phyloP scores from a whole-genome alignment of 2,329 filamentous ascomycete species.

The Cryphonectria nitschkei region DNA sequence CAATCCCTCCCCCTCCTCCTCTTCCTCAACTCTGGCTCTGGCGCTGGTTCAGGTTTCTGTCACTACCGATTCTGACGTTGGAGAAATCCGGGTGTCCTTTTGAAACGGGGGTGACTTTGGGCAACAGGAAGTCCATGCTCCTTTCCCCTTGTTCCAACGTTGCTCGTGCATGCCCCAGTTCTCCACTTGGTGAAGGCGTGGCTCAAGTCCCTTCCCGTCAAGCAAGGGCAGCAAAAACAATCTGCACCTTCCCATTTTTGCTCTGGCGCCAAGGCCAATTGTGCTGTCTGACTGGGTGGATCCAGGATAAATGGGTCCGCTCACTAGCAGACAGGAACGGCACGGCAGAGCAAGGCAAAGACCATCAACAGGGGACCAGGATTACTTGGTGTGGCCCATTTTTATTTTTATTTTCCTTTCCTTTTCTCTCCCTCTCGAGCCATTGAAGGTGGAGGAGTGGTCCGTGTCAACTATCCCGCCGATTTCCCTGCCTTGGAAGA shows the following conservation, averaged over 20 bases:
- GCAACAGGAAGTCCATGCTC: constrained; percentile 6
- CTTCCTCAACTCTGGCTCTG: neutral
- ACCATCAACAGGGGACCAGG: neutral
- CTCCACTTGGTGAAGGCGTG: constrained; percentile 8
- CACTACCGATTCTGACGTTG: neutral
- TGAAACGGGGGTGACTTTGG: constrained; percentile 1
- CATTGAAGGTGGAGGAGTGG: neutral
- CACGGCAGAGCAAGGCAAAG: constrained; percentile 19
- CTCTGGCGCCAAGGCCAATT: neutral
- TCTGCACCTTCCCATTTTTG: constrained; percentile 6
- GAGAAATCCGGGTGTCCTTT: neutral
- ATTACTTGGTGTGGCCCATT: neutral
- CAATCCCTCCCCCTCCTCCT: neutral
- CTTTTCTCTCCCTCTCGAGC: neutral
- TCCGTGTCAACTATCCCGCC: constrained; percentile 5
- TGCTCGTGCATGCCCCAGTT: neutral
- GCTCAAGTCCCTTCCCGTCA: constrained; percentile 7
- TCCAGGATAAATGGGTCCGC: neutral
- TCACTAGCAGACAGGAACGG: constrained; percentile 20
- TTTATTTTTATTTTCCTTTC: neutral
- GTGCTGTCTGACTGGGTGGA: neutral
- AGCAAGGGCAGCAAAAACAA: constrained; percentile 1
- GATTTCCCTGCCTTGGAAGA: neutral
- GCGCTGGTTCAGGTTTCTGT: neutral
- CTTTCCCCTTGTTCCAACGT: constrained; percentile 5